Percentiles rank a stretch among this genome's conserved stretches.
phyloP scores from a whole-genome alignment of 371 early-diverging fungal genomes.

The Rhizopus sp. region DNA sequence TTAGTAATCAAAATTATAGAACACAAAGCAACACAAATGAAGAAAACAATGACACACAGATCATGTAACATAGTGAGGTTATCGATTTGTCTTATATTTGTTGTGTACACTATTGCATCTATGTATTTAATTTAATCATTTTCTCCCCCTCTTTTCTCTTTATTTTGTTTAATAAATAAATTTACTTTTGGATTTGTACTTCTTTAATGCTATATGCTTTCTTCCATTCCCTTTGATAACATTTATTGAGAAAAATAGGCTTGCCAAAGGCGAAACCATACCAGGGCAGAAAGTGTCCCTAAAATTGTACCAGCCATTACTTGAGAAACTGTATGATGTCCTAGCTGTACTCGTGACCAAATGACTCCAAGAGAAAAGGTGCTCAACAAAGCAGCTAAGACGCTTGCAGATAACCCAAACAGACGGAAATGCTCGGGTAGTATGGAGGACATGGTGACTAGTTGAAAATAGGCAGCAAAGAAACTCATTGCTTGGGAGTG shows the following conservation, averaged over 20 bases:
- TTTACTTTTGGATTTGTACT: too few relatives aligned
- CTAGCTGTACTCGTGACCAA: slow-evolving; percentile 57
- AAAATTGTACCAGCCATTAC: slow-evolving; percentile 49
- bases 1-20: slow-evolving; percentile 20
- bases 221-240: too few relatives aligned
- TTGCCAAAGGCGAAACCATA: slow-evolving; percentile 42
- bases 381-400: slow-evolving; percentile 11
- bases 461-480: slow-evolving; percentile 57
- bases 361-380: slow-evolving; percentile 45
- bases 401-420: background rate
- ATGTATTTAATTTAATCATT: too few relatives aligned
- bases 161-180: too few relatives aligned
- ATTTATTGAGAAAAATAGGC: background rate
- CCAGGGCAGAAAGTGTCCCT: slow-evolving; percentile 37
- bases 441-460: slow-evolving; percentile 12
- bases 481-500: slow-evolving; percentile 75
- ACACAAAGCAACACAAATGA: too few relatives aligned
- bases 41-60: too few relatives aligned
- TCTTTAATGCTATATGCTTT: too few relatives aligned
- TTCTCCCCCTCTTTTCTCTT: too few relatives aligned
- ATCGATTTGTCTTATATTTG: too few relatives aligned
- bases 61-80: too few relatives aligned
- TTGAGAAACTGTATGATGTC: slow-evolving; percentile 54
- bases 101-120: too few relatives aligned
- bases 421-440: background rate